Base-by-base conservation (phyloP, 1,284 basidiomycete species). In the Ustilago nuda region DNA sequence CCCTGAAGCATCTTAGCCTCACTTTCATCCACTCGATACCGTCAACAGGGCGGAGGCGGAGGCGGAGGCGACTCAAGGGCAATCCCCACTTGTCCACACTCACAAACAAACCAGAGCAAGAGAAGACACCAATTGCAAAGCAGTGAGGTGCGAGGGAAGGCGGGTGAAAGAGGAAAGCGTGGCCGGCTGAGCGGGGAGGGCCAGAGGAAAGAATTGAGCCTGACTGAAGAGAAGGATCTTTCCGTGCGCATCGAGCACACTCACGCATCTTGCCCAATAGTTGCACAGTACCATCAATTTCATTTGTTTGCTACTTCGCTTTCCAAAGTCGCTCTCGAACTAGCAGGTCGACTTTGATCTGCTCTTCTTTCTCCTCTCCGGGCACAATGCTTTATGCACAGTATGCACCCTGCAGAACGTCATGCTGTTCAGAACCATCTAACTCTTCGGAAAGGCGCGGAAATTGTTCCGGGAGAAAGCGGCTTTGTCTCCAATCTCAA, bases 381-480 rank as follows among this genome's bases (percentile, higher is more conserved):
- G 19, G 51, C 58, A 48, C 52, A 54, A 11, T 37, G 35, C 33
- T 46, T 61, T 43, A 54, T 53, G 51, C 58, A 61, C 41, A n/a
- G 13, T 11, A 15, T 17, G 46, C 46, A 66, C 65, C 65, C 65
- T 66, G 65, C 58, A 57, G 52, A 35, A n/a, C 12, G 7, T 45
- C 35, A 32, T 23, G 27, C 8, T 36, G 32, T 4, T 51, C 32
- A n/a, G 35, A 17, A 33, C 27, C 27, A 11, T 19, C 7, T 19
- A 12, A 11, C 12, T 13, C 27, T 41, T 57, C 70, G 65, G 65
- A 55, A 51, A 36, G 36, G 41, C 55, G 57, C 70, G 70, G 65
- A 19, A 53, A 19, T 50, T 4, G 36, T 1, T 17, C 35, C 70
- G 70, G 64, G 30, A 67, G 53, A 61, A 67, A 59, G 61, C 70